phyloP scores from a whole-genome alignment of 2,329 filamentous ascomycete genomes.

The Diplodia intermedia region DNA sequence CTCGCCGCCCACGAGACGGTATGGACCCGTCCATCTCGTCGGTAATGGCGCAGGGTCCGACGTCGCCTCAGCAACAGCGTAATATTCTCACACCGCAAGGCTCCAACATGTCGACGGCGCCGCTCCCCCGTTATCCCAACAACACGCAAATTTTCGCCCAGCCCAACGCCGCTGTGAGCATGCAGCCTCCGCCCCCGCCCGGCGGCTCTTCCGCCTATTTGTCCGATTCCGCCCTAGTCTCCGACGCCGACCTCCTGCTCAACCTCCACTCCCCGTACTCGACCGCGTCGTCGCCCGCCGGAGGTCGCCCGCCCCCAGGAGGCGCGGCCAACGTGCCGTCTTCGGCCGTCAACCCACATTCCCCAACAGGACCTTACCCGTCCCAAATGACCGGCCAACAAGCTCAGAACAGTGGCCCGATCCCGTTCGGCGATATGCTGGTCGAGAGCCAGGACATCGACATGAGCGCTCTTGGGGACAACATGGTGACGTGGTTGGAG shows the following conservation, averaged over 20 bases:
- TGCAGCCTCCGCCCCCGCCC: slow-evolving; percentile 43
- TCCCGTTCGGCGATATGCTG: slow-evolving; percentile 63
- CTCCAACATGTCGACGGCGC: slow-evolving; percentile 36
- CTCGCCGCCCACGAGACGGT: slow-evolving; percentile 16
- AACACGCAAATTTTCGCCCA: slow-evolving; percentile 34
- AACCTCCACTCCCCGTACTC: slow-evolving; percentile 57
- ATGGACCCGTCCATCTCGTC: slow-evolving; percentile 42
- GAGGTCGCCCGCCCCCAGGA: neutral
- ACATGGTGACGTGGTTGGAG: slow-evolving; percentile 77
- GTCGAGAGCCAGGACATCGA: slow-evolving; percentile 81
- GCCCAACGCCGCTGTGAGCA: slow-evolving; percentile 41
- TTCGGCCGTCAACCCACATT: neutral
- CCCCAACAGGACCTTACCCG: neutral
- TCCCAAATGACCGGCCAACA: slow-evolving; percentile 35
- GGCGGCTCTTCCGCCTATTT: slow-evolving; percentile 36
- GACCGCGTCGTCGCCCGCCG: slow-evolving; percentile 40
- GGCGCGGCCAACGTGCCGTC: neutral
- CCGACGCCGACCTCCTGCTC: slow-evolving; percentile 57
- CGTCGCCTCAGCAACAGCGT: slow-evolving; percentile 37
- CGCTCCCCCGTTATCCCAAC: slow-evolving; percentile 40
- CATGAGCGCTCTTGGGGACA: slow-evolving; percentile 70
- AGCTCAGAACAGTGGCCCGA: slow-evolving; percentile 20
- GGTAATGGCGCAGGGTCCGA: slow-evolving; percentile 36
- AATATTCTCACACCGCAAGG: slow-evolving; percentile 38
- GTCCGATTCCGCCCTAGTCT: slow-evolving; percentile 46